Conservation (phyloP, 2,329 filamentous ascomycete genomes). For the Ustulina deusta region DNA sequence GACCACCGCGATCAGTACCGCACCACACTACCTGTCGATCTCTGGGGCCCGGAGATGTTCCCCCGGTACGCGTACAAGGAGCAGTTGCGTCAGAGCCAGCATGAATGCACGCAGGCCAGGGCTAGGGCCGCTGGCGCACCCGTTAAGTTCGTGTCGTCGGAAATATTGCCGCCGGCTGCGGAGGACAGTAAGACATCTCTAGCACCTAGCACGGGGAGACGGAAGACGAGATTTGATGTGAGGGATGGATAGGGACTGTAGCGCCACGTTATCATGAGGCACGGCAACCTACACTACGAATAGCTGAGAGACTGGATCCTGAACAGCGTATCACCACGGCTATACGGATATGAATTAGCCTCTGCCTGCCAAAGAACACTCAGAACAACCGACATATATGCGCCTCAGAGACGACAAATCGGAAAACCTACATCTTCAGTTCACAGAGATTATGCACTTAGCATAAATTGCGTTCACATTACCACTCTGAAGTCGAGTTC, state of each 20-base stretch:
- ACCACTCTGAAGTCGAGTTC: neutral
- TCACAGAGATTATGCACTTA: neutral
- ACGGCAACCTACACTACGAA: neutral
- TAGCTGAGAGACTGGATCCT: neutral
- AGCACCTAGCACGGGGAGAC: conserved; percentile 43
- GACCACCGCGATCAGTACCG: conserved; percentile 71
- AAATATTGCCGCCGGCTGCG: conserved; percentile 49
- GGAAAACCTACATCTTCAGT: neutral
- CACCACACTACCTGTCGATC: conserved; percentile 66
- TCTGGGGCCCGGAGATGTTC: conserved; percentile 70
- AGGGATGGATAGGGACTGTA: conserved; percentile 23
- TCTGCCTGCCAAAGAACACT: neutral
- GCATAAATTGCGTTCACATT: neutral
- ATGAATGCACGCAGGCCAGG: conserved; percentile 59
- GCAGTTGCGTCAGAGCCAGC: conserved; percentile 62
- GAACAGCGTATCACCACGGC: neutral
- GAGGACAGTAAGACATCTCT: conserved; percentile 22
- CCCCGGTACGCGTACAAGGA: conserved; percentile 67
- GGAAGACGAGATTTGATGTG: conserved; percentile 54
- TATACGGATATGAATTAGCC: neutral
- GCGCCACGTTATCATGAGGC: neutral
- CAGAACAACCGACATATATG: neutral
- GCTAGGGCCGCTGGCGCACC: conserved; percentile 58
- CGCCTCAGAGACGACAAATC: neutral
- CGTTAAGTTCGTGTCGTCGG: conserved; percentile 63